Percentiles rank a stretch among this genome's conserved stretches.
Conservation (phyloP, 2,329 filamentous ascomycete species). For the Colletotrichum tofieldiae region DNA sequence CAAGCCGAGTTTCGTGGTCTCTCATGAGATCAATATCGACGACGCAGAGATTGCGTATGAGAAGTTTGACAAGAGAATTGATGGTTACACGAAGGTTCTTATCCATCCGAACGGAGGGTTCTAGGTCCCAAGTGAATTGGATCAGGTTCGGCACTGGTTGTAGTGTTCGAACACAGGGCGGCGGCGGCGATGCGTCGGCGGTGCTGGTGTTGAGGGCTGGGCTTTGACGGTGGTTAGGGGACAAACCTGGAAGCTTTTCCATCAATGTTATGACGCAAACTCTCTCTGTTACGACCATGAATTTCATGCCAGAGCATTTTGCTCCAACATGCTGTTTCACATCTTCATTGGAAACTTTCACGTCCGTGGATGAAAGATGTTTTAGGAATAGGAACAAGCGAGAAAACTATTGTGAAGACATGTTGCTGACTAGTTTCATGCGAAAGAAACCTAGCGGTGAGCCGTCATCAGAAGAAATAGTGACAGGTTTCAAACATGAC, state of each 20-base stretch:
- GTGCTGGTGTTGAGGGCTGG: not conserved
- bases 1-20: conserved; percentile 78
- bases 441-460: too few relatives aligned
- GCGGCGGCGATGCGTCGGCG: not conserved
- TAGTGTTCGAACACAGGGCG: not conserved
- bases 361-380: too few relatives aligned
- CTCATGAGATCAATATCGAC: conserved; percentile 75
- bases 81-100: conserved; percentile 78
- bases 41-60: conserved; percentile 74
- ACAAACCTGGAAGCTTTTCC: conserved; percentile 51
- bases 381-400: too few relatives aligned
- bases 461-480: too few relatives aligned
- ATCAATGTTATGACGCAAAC: conserved; percentile 14
- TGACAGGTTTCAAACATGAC: too few relatives aligned
- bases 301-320: too few relatives aligned
- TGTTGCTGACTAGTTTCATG: too few relatives aligned
- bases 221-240: not conserved
- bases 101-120: conserved; percentile 75
- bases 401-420: too few relatives aligned
- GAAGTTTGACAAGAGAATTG: conserved; percentile 77
- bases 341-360: too few relatives aligned
- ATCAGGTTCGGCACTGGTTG: not conserved
- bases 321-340: too few relatives aligned
- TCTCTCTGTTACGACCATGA: too few relatives aligned
- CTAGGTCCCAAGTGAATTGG: not conserved